A percentile compares a stretch with the other conserved stretches of the same genome.
phyloP scores from a whole-genome alignment of 139 green algal genomes.

The Trebouxia sp. region DNA sequence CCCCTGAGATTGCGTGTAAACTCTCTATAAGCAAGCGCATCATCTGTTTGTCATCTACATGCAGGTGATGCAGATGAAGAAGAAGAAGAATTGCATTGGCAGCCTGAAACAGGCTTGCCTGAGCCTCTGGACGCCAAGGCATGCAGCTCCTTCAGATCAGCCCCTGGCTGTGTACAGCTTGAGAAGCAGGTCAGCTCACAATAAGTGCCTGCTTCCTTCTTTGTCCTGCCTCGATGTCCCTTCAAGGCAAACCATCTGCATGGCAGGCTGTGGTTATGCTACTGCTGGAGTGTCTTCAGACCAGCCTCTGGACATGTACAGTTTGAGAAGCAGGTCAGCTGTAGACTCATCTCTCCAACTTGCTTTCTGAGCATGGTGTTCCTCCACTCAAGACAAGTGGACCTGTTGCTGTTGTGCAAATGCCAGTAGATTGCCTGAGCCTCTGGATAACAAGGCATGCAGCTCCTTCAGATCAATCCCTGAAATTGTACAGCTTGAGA shows the following conservation, averaged over 20 bases:
- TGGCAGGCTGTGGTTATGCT: not conserved
- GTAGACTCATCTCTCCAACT: too few relatives aligned
- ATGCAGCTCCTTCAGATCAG: not conserved
- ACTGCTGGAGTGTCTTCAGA: not conserved
- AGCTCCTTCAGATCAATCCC: not conserved
- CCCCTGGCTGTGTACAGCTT: not conserved
- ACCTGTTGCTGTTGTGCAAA: too few relatives aligned
- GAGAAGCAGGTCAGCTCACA: not conserved
- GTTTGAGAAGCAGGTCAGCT: slow-evolving; percentile 12
- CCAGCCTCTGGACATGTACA: not conserved
- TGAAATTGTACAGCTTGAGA: not conserved
- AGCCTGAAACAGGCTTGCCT: slow-evolving; percentile 16
- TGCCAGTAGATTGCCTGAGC: slow-evolving; percentile 1
- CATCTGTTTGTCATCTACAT: not conserved
- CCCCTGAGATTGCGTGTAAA: too few relatives aligned
- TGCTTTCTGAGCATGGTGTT: too few relatives aligned
- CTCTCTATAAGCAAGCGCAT: too few relatives aligned
- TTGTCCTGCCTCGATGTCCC: not conserved
- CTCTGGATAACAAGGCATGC: not conserved
- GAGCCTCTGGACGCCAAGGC: not conserved
- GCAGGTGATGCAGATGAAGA: slow-evolving; percentile 10
- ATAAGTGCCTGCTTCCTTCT: not conserved
- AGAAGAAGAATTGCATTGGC: not conserved
- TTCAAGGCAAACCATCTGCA: not conserved
- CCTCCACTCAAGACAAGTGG: too few relatives aligned